Percentiles rank a stretch among this genome's conserved stretches.
Evolutionary conservation across 345 rosid genomes (phyloP).

Genomic region (Adansonia digitata): DNA sequence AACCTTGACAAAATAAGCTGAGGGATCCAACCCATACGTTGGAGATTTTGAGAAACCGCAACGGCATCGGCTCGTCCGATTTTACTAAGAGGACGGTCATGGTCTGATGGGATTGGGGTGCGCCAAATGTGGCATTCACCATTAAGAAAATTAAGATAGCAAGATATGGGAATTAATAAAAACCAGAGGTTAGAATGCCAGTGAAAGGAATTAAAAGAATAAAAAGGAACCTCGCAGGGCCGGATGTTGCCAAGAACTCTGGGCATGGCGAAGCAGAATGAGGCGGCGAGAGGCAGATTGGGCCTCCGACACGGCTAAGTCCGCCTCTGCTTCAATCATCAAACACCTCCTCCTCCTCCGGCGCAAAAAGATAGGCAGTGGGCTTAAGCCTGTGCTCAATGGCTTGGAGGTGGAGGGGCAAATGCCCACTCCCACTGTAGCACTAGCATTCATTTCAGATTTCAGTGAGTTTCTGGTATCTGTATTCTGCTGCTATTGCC

Average conservation of each 20-base stretch:
- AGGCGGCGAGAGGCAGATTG: slow-evolving; percentile 62
- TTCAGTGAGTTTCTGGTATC: neutral
- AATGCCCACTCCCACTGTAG: neutral
- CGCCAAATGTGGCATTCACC: neutral
- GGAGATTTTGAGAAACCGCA: slow-evolving; percentile 57
- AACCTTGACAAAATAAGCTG: slow-evolving; percentile 80
- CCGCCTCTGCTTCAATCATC: slow-evolving; percentile 16
- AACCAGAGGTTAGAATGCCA: neutral
- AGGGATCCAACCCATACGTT: slow-evolving; percentile 81
- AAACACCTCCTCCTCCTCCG: slow-evolving; percentile 14
- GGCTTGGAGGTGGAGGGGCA: slow-evolving; percentile 1
- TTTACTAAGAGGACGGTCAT: slow-evolving; percentile 82
- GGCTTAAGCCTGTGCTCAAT: neutral
- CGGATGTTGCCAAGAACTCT: slow-evolving; percentile 76
- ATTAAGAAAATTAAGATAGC: neutral
- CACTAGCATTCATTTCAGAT: neutral
- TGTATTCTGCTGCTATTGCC: neutral
- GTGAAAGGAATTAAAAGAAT: neutral
- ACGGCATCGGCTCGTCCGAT: slow-evolving; percentile 63
- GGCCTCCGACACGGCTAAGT: slow-evolving; percentile 23
- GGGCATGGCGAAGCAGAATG: slow-evolving; percentile 87
- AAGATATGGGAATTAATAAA: neutral
- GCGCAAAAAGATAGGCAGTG: neutral
- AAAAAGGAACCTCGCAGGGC: slow-evolving; percentile 53
- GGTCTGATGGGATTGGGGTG: slow-evolving; percentile 43